These are phyloP conservation scores for Chaetothyriales sp. DNA, from an alignment of 2,329 filamentous ascomycete species.

Conservation along the genomic window DNA sequence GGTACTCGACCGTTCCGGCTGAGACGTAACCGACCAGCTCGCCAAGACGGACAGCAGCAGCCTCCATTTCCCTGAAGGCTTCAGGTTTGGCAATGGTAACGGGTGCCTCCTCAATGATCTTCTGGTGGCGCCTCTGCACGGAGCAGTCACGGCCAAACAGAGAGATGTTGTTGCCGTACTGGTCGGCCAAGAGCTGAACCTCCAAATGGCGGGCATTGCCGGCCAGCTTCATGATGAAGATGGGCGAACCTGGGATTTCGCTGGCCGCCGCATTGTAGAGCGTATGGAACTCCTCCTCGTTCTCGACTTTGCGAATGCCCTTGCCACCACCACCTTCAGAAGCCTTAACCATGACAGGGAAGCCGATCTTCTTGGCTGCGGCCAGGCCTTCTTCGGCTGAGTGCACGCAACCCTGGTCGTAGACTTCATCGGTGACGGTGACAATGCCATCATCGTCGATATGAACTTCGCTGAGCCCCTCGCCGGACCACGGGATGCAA, in stretches of 20 bases:
- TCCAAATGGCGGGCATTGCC: conserved; percentile 93
- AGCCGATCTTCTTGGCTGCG: conserved; percentile 80
- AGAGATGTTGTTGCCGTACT: conserved; percentile 99
- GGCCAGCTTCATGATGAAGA: conserved; percentile 99
- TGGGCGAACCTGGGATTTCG: conserved; percentile 95
- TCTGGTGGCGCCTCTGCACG: conserved; percentile 94
- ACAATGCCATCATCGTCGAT: conserved; percentile 76
- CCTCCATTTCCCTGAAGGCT: conserved; percentile 94
- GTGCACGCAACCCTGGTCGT: conserved; percentile 78
- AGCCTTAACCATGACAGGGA: conserved; percentile 99
- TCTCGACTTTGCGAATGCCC: conserved; percentile 89
- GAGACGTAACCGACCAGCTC: conserved; percentile 95
- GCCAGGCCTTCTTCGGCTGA: conserved; percentile 79
- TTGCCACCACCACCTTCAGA: conserved; percentile 98
- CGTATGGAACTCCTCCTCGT: conserved; percentile 67
- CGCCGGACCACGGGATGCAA: conserved; percentile 98
- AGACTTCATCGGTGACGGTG: conserved; percentile 72
- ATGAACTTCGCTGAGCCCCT: conserved; percentile 67
- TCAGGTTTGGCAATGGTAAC: conserved; percentile 83
- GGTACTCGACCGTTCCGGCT: conserved; percentile 94
- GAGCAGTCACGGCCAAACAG: conserved; percentile 98
- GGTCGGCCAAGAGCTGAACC: conserved; percentile 90
- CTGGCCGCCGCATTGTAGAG: conserved; percentile 92
- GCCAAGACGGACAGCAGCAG: conserved; percentile 84
- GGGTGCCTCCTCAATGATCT: conserved; percentile 98